Percentiles rank a stretch among this genome's conserved stretches.
phyloP scores from a whole-genome alignment of 2,329 filamentous ascomycete genomes.

The Cercospora sesami region DNA sequence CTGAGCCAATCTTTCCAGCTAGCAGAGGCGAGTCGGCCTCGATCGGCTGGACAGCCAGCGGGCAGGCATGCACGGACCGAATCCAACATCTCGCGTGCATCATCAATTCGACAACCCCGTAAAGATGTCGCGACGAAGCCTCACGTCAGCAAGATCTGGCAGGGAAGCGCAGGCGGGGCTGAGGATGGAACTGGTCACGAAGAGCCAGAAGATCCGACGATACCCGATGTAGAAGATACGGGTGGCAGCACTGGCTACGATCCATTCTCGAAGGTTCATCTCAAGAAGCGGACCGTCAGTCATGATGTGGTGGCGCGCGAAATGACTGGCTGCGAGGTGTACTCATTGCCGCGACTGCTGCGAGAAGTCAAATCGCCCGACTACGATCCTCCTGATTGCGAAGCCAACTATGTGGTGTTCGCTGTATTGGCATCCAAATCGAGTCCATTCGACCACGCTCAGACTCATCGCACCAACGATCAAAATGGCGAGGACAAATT shows the following conservation, averaged over 20 bases:
- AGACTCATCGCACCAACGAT: constrained; percentile 46
- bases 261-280: constrained; percentile 78
- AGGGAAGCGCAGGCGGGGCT: constrained; percentile 12
- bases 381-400: constrained; percentile 76
- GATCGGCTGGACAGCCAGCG: background rate
- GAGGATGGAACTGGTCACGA: constrained; percentile 25
- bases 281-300: constrained; percentile 78
- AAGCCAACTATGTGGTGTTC: constrained; percentile 86
- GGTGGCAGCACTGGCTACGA: constrained; percentile 64
- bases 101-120: constrained; percentile 19
- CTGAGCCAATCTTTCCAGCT: constrained; percentile 13
- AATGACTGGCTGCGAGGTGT: constrained; percentile 73
- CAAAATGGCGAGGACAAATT: constrained; percentile 52
- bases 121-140: constrained; percentile 1
- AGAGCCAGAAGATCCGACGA: constrained; percentile 23
- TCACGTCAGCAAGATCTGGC: constrained; percentile 15
- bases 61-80: background rate
- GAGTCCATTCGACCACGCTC: constrained; percentile 65
- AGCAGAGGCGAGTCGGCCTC: background rate
- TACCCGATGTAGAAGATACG: constrained; percentile 19
- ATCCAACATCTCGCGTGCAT: constrained; percentile 15
- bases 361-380: constrained; percentile 77
- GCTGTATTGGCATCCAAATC: constrained; percentile 88
- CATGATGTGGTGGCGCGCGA: constrained; percentile 78
- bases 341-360: constrained; percentile 77